These are phyloP conservation scores for Fusarium sp. DNA, from an alignment of 2,329 filamentous ascomycete species.

Conservation along the genomic window DNA sequence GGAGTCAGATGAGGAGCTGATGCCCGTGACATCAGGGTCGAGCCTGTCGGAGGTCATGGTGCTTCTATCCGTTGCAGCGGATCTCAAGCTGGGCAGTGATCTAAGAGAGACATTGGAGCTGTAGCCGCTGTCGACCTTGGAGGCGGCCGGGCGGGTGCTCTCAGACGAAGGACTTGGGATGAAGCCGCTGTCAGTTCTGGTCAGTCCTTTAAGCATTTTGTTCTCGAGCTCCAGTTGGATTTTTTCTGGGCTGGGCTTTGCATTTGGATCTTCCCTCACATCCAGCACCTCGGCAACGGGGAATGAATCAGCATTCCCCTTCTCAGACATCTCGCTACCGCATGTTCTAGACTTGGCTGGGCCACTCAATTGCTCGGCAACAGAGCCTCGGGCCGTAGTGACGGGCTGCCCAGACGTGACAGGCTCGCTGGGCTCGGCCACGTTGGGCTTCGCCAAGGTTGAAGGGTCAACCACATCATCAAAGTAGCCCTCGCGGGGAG, in stretches of 20 bases:
- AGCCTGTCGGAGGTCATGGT: conserved; percentile 35
- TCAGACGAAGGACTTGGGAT: conserved; percentile 59
- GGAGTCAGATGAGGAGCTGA: conserved; percentile 30
- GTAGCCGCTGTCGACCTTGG: conserved; percentile 71
- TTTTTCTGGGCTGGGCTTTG: conserved; percentile 50
- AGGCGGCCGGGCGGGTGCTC: conserved; percentile 57
- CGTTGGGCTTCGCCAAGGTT: conserved; percentile 1
- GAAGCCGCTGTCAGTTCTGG: conserved; percentile 61
- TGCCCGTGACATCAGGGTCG: conserved; percentile 19
- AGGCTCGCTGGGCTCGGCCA: conserved; percentile 2
- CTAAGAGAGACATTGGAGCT: conserved; percentile 70
- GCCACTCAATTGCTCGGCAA: conserved; percentile 17
- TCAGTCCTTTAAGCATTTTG: conserved; percentile 38
- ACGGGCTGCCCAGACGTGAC: conserved; percentile 4
- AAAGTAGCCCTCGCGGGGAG: conserved; percentile 20
- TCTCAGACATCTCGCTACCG: conserved; percentile 33
- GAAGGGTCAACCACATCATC: conserved; percentile 11
- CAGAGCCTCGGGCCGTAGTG: conserved; percentile 1
- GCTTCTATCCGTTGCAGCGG: conserved; percentile 33
- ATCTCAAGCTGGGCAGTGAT: conserved; percentile 57
- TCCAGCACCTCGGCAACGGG: conserved; percentile 53
- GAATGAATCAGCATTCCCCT: conserved; percentile 47
- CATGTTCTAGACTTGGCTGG: conserved; percentile 29
- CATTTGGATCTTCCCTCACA: conserved; percentile 57
- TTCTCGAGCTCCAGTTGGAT: conserved; percentile 36